Evolutionary conservation across 306 rosid species (phyloP).

Genomic region (Glycine soja): DNA sequence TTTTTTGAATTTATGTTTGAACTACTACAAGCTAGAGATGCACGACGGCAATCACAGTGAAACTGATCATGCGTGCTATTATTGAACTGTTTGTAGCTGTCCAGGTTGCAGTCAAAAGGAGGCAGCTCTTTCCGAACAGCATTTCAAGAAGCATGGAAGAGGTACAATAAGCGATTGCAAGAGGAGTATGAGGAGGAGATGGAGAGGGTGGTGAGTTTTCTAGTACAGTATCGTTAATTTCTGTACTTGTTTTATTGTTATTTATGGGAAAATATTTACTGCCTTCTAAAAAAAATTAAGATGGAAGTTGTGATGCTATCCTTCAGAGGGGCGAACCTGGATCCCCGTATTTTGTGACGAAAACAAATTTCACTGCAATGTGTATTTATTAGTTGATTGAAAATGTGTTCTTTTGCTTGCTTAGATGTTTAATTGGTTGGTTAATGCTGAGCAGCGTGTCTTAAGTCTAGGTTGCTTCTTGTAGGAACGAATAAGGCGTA

Average conservation of each 20-base stretch:
- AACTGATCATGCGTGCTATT: slow-evolving; percentile 52
- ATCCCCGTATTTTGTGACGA: neutral
- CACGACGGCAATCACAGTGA: neutral
- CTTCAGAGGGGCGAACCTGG: slow-evolving; percentile 17
- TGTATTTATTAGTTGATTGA: slow-evolving; percentile 13
- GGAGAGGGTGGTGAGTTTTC: slow-evolving; percentile 88
- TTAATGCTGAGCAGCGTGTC: slow-evolving; percentile 11
- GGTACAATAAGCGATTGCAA: slow-evolving; percentile 76
- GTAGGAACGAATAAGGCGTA: slow-evolving; percentile 91
- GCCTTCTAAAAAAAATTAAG: neutral
- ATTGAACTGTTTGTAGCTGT: slow-evolving; percentile 63
- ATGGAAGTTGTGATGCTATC: slow-evolving; percentile 25
- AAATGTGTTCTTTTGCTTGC: neutral
- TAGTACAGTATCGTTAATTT: neutral
- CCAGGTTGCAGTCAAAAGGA: slow-evolving; percentile 69
- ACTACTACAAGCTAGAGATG: neutral
- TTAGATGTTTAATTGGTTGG: slow-evolving; percentile 18
- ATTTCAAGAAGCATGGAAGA: slow-evolving; percentile 89
- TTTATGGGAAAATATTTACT: neutral
- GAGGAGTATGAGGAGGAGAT: slow-evolving; percentile 91
- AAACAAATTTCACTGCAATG: slow-evolving; percentile 20
- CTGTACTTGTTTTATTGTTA: neutral
- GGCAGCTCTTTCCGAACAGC: slow-evolving; percentile 67
- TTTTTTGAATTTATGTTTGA: neutral
- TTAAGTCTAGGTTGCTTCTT: slow-evolving; percentile 35